These are phyloP conservation scores for Aspergillus diversus DNA, from an alignment of 495 filamentous ascomycete species.

Conservation along the genomic window DNA sequence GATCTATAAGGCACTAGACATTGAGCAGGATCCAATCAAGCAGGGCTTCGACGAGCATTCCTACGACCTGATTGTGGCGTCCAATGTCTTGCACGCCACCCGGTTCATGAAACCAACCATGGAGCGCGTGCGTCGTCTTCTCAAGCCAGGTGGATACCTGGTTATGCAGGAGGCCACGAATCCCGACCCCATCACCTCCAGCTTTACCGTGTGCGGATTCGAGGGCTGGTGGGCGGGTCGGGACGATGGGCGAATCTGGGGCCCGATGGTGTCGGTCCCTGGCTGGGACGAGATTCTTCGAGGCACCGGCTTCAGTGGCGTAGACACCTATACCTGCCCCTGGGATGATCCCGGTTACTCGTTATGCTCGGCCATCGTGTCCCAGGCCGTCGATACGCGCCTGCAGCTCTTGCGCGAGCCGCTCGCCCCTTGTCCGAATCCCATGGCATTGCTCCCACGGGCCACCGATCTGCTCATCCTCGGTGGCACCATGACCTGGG, in stretches of 20 bases:
- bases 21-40: constrained; percentile 42
- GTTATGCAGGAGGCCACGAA: constrained; percentile 10
- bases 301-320: constrained; percentile 12
- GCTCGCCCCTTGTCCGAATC: neutral
- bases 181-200: neutral
- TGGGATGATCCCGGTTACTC: neutral
- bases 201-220: neutral
- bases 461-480: neutral
- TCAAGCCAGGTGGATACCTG: constrained; percentile 30
- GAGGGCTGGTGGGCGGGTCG: no score
- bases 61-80: constrained; percentile 58
- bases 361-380: neutral
- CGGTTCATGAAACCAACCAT: constrained; percentile 49
- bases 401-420: constrained; percentile 1
- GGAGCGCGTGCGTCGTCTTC: constrained; percentile 39
- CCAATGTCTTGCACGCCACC: constrained; percentile 58
- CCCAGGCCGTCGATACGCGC: constrained; percentile 16
- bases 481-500: neutral
- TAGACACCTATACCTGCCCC: constrained; percentile 2
- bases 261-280: no score
- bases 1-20: constrained; percentile 51
- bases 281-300: constrained; percentile 14
- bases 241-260: no score
- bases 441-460: neutral
- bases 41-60: constrained; percentile 51